Base-by-base conservation (phyloP, 768 basidiomycete genomes). In the Crucibulum laeve region DNA sequence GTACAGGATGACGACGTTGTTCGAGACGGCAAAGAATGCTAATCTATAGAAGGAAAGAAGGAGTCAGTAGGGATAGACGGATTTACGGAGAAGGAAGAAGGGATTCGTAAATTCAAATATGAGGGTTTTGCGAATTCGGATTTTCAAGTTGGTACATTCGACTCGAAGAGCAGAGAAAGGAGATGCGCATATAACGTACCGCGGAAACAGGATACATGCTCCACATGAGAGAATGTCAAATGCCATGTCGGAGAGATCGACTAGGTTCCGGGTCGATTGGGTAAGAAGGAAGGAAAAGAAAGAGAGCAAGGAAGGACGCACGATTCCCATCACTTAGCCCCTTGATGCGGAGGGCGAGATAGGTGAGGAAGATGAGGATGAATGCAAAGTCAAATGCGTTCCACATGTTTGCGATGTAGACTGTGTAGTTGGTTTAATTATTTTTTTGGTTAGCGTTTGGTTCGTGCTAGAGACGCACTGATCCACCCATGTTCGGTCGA, bases 321-420 rank as follows among this genome's bases (percentile, higher is more conserved):
- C 82, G 55, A 51, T 91, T 72, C 22, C 66, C 55, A 44, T 64
- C 51, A 11, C 68, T 53, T 11, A 92, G 64, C 0, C 87, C 91
- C 50, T 76, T 74, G 38, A 80, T 63, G 33, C 91, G 77, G 46
- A 91, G 63, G 5, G 60, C 71, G 2, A 86, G 57, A 58, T 89
- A 95, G 5, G 69, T 70, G 19, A 87, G 53, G 60, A 87, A 91
- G 38, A 91, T 69, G 19, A 79, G 46, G 47, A 82, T 73, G 58
- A 90, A 90, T 0, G 77, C 73, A 18, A 86, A 82, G 62, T 90
- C 92, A 52, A 94, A 91, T 4, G 80, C 84, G 56, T 92, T 94
- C 92, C 92, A 95, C 50, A 93, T 80, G 56, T 90, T 91, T 17
- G 90, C 87, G 33, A 90, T 79, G 59, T 93, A 93, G 42, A 93